These are phyloP conservation scores for Xanthoceras sorbifolium DNA, from an alignment of 345 rosid species.

Conservation along the genomic window DNA sequence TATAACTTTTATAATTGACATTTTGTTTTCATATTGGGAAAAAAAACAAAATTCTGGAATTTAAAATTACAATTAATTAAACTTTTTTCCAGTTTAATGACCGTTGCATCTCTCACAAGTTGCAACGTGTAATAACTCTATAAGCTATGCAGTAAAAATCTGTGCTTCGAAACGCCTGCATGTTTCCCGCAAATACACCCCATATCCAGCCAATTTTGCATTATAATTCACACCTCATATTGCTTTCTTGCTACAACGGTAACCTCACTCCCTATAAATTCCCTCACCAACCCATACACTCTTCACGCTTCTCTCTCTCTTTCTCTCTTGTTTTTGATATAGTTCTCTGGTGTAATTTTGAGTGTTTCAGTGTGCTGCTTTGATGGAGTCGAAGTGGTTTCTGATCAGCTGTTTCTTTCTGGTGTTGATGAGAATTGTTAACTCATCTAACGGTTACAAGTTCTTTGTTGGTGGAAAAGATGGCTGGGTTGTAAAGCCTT, in stretches of 20 bases:
- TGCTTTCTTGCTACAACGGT: constrained; percentile 34
- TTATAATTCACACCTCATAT: not conserved
- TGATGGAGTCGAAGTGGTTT: constrained; percentile 36
- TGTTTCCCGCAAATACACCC: constrained; percentile 5
- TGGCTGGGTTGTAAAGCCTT: constrained; percentile 78
- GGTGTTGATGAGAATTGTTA: constrained; percentile 19
- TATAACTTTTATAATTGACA: too few relatives aligned
- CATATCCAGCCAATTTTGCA: constrained; percentile 31
- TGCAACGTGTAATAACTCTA: constrained; percentile 44
- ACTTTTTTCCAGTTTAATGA: not conserved
- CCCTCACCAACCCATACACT: not conserved
- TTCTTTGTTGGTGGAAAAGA: constrained; percentile 73
- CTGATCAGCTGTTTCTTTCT: constrained; percentile 8
- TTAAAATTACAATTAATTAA: not conserved
- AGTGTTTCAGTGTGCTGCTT: not conserved
- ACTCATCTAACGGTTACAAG: constrained; percentile 40
- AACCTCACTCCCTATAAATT: constrained; percentile 35
- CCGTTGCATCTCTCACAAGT: constrained; percentile 59
- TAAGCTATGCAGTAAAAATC: constrained; percentile 15
- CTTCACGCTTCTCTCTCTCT: not conserved
- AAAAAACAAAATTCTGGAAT: not conserved
- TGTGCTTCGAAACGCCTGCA: constrained; percentile 39
- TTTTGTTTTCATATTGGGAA: too few relatives aligned
- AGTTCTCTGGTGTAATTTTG: not conserved
- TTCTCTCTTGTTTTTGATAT: not conserved